Evolutionary conservation across 2,329 filamentous ascomycete species (phyloP), one percentile per base, ranked within the genome.

Genomic region (Verticillium albo-atrum): DNA sequence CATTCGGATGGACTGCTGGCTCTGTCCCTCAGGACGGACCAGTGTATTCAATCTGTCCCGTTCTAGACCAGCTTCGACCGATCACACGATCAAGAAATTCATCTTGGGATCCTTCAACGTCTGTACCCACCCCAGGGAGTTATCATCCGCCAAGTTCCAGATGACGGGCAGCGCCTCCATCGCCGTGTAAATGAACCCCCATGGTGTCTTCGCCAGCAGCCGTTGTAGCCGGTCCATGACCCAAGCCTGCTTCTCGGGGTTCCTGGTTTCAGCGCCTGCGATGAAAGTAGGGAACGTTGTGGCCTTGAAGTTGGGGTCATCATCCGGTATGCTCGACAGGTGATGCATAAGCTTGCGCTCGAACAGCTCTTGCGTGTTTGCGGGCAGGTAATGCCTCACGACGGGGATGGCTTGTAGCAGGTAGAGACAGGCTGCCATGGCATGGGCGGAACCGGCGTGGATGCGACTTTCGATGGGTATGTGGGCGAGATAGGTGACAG

Each of bases 251-350:
- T 75, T 74, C 26, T 66, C 68, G 0, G 68, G 68, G 6, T 79
- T 74, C 51, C 73, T 74, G 0, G 79, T 77, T 58, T 83, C 81
- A 0, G 82, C 82, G 1, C 82, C 83, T 6, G 79, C 80, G 6
- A 86, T 74, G 58, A 86, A 86, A 0, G 82, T 78, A 0, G 82
- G 81, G 82, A 82, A 86, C 1, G 79, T 77, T 4, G 81, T 83
- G 0, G 80, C 82, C 64, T 85, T 86, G 71, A 84, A 79, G 23
- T 84, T 77, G 1, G 75, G 73, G 53, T 85, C 80, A 2, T 78
- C 72, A 9, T 78, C 74, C 1, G 77, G 76, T 2, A 86, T 77
- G 42, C 70, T 71, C 0, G 76, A 75, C 3, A 85, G 70, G 27
- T 82, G 77, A 3, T 75, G 59, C 6, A 82, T 73, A 1, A 83